phyloP scores from a whole-genome alignment of 2,329 filamentous ascomycete species.

The Fusarium albidum region DNA sequence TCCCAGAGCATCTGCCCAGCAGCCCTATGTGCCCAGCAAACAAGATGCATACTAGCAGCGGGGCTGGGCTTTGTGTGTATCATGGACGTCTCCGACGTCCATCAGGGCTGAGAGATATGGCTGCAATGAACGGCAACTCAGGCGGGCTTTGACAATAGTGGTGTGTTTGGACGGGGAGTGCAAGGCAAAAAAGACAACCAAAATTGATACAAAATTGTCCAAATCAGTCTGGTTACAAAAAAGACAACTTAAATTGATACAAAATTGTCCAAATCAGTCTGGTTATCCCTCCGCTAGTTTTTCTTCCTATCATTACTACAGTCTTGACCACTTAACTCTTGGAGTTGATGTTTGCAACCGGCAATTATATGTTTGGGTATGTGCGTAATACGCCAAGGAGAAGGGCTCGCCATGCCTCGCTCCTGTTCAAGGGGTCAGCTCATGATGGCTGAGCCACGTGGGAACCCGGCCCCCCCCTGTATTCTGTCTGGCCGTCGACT shows the following conservation, averaged over 20 bases:
- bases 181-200: not conserved
- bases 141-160: not conserved
- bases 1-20: constrained; percentile 59
- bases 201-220: not conserved
- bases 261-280: not conserved
- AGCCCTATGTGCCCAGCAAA: constrained; percentile 63
- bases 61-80: constrained; percentile 59
- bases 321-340: not conserved
- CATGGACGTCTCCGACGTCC: constrained; percentile 49
- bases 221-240: not conserved
- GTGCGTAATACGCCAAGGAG: not conserved
- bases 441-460: constrained; percentile 5
- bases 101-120: constrained; percentile 9
- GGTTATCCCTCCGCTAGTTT: not conserved
- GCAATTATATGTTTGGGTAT: not conserved
- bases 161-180: not conserved
- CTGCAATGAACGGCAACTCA: not conserved
- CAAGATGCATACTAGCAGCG: constrained; percentile 52
- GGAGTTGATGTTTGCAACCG: not conserved
- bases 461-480: constrained; percentile 5
- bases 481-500: constrained; percentile 9
- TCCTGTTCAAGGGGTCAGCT: too few relatives aligned
- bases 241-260: not conserved
- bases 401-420: too few relatives aligned
- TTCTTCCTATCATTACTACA: not conserved